phyloP scores from a whole-genome alignment of 2,329 filamentous ascomycete species.

The Aspergillus japonicus region DNA sequence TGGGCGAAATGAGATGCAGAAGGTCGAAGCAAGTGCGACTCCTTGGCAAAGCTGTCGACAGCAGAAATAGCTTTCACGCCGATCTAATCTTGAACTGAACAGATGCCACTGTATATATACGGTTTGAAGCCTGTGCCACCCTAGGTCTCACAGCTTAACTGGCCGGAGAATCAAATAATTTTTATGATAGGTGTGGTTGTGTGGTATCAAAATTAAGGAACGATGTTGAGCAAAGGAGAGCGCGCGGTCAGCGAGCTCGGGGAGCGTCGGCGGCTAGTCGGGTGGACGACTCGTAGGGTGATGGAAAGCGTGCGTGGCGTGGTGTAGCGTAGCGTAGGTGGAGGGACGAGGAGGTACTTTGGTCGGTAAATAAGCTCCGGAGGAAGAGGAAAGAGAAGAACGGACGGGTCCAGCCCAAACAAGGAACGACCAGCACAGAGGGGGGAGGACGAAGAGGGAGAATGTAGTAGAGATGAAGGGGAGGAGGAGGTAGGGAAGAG shows the following conservation, averaged over 20 bases:
- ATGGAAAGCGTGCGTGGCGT: neutral
- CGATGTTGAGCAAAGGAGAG: conserved; percentile 15
- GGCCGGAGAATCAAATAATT: conserved; percentile 14
- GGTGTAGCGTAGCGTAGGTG: neutral
- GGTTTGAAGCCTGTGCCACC: conserved; percentile 12
- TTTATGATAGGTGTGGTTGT: conserved; percentile 8
- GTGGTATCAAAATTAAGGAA: neutral
- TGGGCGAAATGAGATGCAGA: neutral
- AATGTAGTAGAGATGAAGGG: conserved; percentile 1
- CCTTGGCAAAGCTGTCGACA: conserved; percentile 1
- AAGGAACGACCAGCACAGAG: conserved; percentile 9
- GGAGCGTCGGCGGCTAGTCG: conserved; percentile 19
- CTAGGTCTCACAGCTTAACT: conserved; percentile 8
- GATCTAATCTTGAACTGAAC: conserved; percentile 7
- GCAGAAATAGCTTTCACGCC: conserved; percentile 1
- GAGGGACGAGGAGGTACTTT: neutral
- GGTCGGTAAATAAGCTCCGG: conserved; percentile 5
- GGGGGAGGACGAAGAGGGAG: neutral
- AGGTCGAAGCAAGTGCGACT: neutral
- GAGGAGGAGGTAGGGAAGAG: conserved; percentile 1
- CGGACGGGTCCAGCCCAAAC: conserved; percentile 9
- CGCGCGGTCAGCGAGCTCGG: conserved; percentile 14
- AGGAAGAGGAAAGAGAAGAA: conserved; percentile 1
- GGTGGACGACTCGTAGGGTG: neutral
- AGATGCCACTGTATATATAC: conserved; percentile 17